These are phyloP conservation scores for Suhomyces atakaporum DNA, from an alignment of 1,139 yeast genomes.

Conservation along the genomic window DNA sequence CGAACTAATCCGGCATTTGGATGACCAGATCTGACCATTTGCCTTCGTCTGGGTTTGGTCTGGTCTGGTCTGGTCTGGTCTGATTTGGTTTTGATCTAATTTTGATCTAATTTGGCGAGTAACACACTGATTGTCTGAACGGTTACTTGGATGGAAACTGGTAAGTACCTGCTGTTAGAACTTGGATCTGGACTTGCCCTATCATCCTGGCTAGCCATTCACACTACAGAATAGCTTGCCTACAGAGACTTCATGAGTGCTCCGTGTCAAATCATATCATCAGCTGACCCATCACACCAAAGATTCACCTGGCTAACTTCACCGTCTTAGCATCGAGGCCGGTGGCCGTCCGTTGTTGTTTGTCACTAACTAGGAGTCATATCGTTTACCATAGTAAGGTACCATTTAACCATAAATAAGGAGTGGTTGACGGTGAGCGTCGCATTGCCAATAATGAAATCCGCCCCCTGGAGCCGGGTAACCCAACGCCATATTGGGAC, in stretches of 20 bases:
- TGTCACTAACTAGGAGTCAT: not conserved
- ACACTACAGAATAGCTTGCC: not conserved
- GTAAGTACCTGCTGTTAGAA: no score
- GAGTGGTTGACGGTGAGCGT: not conserved
- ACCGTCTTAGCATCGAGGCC: not conserved
- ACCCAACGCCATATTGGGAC: constrained; percentile 5
- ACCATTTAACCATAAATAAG: not conserved
- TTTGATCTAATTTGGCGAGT: no score
- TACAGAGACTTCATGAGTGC: not conserved
- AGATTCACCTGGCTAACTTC: not conserved
- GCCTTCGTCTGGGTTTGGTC: no score
- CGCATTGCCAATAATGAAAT: not conserved
- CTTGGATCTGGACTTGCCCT: no score
- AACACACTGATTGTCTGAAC: no score
- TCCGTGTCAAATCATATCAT: constrained; percentile 3
- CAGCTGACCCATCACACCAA: not conserved
- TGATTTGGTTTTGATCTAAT: no score
- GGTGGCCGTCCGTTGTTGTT: not conserved
- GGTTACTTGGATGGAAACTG: no score
- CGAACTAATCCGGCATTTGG: no score
- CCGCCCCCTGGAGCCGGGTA: constrained; percentile 3
- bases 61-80: no score
- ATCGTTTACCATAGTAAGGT: not conserved
- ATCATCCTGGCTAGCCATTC: not conserved
- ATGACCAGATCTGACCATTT: no score